These are phyloP conservation scores for Cladophialophora yegresii DNA, from an alignment of 2,329 filamentous ascomycete genomes.

Conservation along the genomic window DNA sequence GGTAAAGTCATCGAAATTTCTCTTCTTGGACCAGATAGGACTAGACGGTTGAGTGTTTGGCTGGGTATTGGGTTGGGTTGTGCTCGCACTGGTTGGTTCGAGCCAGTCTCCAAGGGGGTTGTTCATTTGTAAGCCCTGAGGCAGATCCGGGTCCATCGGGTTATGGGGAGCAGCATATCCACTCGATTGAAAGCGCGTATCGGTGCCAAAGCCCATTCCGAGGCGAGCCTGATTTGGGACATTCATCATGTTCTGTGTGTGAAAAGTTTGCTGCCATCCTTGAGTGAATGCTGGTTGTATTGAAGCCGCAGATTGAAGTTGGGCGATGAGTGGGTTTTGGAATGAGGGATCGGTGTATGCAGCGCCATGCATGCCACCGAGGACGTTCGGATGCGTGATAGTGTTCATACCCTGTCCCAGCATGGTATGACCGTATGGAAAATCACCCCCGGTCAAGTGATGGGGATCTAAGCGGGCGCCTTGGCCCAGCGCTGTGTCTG, in stretches of 20 bases:
- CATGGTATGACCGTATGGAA: conserved; percentile 24
- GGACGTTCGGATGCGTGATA: conserved; percentile 13
- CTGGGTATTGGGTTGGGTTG: conserved; percentile 30
- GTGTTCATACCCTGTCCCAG: conserved; percentile 23
- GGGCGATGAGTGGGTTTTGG: conserved; percentile 19
- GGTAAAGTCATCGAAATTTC: conserved; percentile 34
- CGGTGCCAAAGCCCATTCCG: conserved; percentile 32
- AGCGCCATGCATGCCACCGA: conserved; percentile 20
- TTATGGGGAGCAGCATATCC: conserved; percentile 34
- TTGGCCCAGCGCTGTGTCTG: conserved; percentile 30
- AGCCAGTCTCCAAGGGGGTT: conserved; percentile 27
- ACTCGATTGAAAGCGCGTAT: conserved; percentile 31
- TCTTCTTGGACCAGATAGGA: conserved; percentile 34
- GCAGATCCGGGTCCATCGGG: conserved; percentile 31
- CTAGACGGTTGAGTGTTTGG: conserved; percentile 37
- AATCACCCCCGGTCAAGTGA: conserved; percentile 23
- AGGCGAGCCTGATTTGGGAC: conserved; percentile 21
- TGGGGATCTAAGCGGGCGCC: conserved; percentile 27
- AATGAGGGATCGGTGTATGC: conserved; percentile 20
- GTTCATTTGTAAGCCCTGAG: conserved; percentile 24
- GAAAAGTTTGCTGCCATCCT: conserved; percentile 31
- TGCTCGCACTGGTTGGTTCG: conserved; percentile 28
- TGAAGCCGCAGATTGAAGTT: conserved; percentile 23
- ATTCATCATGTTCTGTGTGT: conserved; percentile 16
- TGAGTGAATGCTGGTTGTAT: conserved; percentile 28